Base-by-base conservation (phyloP, 345 rosid species). In the Murraya paniculata region DNA sequence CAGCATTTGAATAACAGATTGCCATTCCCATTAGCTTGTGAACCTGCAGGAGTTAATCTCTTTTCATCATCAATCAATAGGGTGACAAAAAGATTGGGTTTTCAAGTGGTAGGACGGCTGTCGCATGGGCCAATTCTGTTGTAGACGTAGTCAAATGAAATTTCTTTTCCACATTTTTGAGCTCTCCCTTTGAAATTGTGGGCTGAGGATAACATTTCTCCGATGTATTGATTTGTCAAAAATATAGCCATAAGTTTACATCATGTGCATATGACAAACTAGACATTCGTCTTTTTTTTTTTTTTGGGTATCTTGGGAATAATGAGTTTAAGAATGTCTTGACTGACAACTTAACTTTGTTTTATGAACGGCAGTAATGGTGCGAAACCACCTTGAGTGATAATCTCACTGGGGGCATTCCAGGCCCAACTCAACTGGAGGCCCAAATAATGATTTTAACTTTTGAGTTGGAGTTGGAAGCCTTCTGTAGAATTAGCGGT, bases 1-100 rank as follows among this genome's bases (percentile, higher is more conserved):
- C 78, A 78, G 82, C 78, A 68, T 65, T 48, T 86, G 80, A 82
- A 61, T 19, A 25, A 73, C 24, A 35, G 41, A 27, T 38, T 50
- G 33, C 39, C 36, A 61, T 16, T 72, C 65, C 30, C n/a, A 35
- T 66, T 57, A 57, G 55, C 64, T 27, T 61, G 72, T 9, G 75
- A 62, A 72, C 48, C 65, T 76, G 71, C 59, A 80, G 41, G 76
- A 21, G 14, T 53, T 73, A 24, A 24, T 39, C n/a, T 16, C 10
- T 77, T 80, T 45, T 71, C 53, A 24, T 36, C 50, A 45, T 45
- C 13, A 13, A 45, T 45, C 50, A 13, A 45, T 16, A 57, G 45
- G 27, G 45, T 18, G 25, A 38, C 61, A n/a, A n/a, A 65, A 61
- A 28, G 31, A 35, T 76, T 79, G 21, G 7, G 64, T 41, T 22